These are phyloP conservation scores for Myrica gale DNA, from an alignment of 306 rosid species.

Conservation along the genomic window DNA sequence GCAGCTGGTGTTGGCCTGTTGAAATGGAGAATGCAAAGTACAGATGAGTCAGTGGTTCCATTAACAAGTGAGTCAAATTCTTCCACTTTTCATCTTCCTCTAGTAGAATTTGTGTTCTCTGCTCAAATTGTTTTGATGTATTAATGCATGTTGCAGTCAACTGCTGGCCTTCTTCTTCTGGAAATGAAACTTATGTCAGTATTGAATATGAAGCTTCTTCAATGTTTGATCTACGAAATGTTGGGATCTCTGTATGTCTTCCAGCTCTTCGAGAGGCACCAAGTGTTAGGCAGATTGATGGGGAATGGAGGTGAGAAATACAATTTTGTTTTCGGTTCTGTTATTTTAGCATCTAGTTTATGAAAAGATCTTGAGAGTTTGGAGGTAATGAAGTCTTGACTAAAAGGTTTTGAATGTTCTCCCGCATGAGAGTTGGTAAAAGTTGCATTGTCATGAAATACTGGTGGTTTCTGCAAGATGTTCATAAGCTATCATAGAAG, in stretches of 20 bases:
- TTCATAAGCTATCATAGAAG: not conserved
- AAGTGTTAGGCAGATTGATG: constrained; percentile 72
- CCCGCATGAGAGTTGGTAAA: not conserved
- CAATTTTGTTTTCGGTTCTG: not conserved
- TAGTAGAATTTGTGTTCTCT: constrained; percentile 21
- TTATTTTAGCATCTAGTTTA: constrained; percentile 1
- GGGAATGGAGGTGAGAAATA: constrained; percentile 77
- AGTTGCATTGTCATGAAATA: not conserved
- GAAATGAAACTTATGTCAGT: constrained; percentile 92
- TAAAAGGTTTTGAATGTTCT: not conserved
- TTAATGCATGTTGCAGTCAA: constrained; percentile 64
- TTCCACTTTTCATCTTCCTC: not conserved
- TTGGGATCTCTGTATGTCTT: constrained; percentile 84
- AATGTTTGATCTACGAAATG: constrained; percentile 73
- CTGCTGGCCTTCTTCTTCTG: constrained; percentile 98
- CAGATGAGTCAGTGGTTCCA: constrained; percentile 82
- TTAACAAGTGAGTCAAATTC: constrained; percentile 57
- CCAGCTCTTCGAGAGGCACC: constrained; percentile 97
- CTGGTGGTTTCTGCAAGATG: not conserved
- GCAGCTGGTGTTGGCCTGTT: constrained; percentile 78
- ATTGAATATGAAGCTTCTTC: constrained; percentile 94
- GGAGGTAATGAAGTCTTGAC: not conserved
- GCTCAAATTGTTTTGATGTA: constrained; percentile 17
- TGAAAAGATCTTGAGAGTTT: not conserved
- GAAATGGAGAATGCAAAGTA: constrained; percentile 93